Evolutionary conservation across 2,329 filamentous ascomycete species (phyloP).

Genomic region (Ophiostoma tasmaniense): DNA sequence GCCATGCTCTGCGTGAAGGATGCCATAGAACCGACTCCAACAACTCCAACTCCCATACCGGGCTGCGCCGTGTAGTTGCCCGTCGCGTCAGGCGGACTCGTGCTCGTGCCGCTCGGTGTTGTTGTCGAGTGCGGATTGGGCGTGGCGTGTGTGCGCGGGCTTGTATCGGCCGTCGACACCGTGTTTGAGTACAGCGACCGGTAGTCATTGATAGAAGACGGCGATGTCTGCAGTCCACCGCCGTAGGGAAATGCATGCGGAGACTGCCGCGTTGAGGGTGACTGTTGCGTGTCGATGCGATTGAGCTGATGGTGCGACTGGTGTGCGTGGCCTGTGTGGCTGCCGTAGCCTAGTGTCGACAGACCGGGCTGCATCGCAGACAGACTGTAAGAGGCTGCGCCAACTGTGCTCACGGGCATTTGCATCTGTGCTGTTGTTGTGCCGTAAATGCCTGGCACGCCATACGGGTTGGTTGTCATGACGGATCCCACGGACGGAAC

Average conservation of each 20-base stretch:
- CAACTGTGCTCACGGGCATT: slow-evolving; percentile 16
- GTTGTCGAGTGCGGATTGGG: slow-evolving; percentile 17
- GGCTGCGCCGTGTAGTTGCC: slow-evolving; percentile 18
- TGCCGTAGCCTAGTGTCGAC: neutral
- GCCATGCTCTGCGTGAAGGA: neutral
- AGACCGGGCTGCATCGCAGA: slow-evolving; percentile 8
- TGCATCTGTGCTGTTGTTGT: slow-evolving; percentile 1
- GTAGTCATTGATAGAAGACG: slow-evolving; percentile 17
- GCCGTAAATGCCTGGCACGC: neutral
- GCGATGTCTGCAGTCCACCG: slow-evolving; percentile 13
- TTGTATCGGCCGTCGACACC: slow-evolving; percentile 14
- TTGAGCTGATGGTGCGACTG: slow-evolving; percentile 13
- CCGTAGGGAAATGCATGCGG: slow-evolving; percentile 18
- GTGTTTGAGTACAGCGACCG: slow-evolving; percentile 17
- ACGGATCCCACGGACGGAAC: neutral
- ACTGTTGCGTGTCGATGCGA: slow-evolving; percentile 19
- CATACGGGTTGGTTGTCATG: neutral
- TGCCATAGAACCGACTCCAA: neutral
- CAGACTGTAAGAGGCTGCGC: slow-evolving; percentile 17
- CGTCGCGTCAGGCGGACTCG: slow-evolving; percentile 16
- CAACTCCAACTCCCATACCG: slow-evolving; percentile 3
- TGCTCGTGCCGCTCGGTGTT: slow-evolving; percentile 16
- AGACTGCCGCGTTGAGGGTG: slow-evolving; percentile 17
- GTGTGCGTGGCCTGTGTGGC: neutral
- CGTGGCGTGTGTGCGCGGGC: slow-evolving; percentile 19